Evolutionary conservation across 1,284 basidiomycete species (phyloP).

Genomic region (Psilocybe mexicana): DNA sequence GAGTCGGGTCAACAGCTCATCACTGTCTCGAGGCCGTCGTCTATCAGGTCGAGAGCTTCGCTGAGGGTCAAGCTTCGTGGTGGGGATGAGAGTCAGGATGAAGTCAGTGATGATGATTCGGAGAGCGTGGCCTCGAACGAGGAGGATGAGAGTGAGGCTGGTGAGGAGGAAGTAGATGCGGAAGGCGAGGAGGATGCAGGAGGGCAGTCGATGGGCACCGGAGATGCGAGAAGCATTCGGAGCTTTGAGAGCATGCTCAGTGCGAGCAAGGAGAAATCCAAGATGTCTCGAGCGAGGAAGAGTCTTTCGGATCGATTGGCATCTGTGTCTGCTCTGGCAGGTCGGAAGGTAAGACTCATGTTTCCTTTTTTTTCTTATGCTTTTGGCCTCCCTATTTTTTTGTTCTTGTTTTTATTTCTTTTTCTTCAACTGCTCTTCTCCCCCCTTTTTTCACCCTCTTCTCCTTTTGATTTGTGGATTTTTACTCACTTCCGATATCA

Average conservation of each 20-base stretch:
- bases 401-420: no score
- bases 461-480: neutral
- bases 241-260: slow-evolving; percentile 85
- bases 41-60: slow-evolving; percentile 28
- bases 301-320: slow-evolving; percentile 73
- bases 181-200: slow-evolving; percentile 36
- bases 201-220: slow-evolving; percentile 34
- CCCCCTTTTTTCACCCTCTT: no score
- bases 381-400: neutral
- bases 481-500: neutral
- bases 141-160: slow-evolving; percentile 22
- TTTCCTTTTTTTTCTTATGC: neutral
- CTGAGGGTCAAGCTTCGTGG: slow-evolving; percentile 22
- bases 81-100: slow-evolving; percentile 26
- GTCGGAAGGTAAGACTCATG: slow-evolving; percentile 38
- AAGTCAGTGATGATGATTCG: slow-evolving; percentile 27
- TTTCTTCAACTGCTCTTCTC: no score
- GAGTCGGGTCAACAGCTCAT: slow-evolving; percentile 69
- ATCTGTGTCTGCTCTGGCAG: slow-evolving; percentile 60
- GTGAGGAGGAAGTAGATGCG: slow-evolving; percentile 33
- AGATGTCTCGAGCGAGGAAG: slow-evolving; percentile 19
- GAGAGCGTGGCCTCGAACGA: slow-evolving; percentile 29
- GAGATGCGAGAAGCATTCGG: slow-evolving; percentile 66
- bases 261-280: slow-evolving; percentile 35
- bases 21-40: slow-evolving; percentile 55